phyloP scores from a whole-genome alignment of 257 asterid genomes.

The Nemophila menziesii region DNA sequence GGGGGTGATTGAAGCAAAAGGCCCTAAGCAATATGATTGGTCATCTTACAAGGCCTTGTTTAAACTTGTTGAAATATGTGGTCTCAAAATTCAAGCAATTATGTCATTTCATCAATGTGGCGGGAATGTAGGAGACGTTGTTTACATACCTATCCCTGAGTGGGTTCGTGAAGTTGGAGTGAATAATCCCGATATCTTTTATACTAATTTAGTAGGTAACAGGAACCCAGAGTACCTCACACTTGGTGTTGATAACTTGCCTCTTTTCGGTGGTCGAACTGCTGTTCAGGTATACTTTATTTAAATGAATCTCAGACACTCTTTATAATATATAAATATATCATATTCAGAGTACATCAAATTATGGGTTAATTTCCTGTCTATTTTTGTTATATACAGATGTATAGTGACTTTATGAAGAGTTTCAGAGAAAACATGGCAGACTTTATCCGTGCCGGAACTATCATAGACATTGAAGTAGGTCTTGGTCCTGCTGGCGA shows the following conservation, averaged over 20 bases:
- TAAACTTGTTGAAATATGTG: slow-evolving; percentile 34
- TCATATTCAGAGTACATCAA: neutral
- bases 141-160: slow-evolving; percentile 46
- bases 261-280: slow-evolving; percentile 61
- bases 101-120: slow-evolving; percentile 95
- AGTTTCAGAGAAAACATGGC: slow-evolving; percentile 61
- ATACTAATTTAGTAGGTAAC: slow-evolving; percentile 42
- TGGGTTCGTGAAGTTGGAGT: slow-evolving; percentile 51
- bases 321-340: neutral
- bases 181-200: slow-evolving; percentile 47
- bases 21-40: slow-evolving; percentile 59
- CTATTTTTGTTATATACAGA: slow-evolving; percentile 16
- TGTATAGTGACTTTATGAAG: slow-evolving; percentile 67
- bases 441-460: slow-evolving; percentile 37
- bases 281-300: slow-evolving; percentile 73
- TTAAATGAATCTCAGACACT: neutral
- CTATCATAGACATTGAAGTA: slow-evolving; percentile 63
- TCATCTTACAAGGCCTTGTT: slow-evolving; percentile 49
- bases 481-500: slow-evolving; percentile 93
- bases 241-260: slow-evolving; percentile 54
- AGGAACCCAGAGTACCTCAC: slow-evolving; percentile 52
- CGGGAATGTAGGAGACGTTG: slow-evolving; percentile 68
- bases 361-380: neutral
- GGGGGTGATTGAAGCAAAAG: slow-evolving; percentile 59
- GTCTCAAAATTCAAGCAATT: slow-evolving; percentile 56